These are phyloP conservation scores for Vinca minor DNA, from an alignment of 257 asterid species.

Conservation along the genomic window DNA sequence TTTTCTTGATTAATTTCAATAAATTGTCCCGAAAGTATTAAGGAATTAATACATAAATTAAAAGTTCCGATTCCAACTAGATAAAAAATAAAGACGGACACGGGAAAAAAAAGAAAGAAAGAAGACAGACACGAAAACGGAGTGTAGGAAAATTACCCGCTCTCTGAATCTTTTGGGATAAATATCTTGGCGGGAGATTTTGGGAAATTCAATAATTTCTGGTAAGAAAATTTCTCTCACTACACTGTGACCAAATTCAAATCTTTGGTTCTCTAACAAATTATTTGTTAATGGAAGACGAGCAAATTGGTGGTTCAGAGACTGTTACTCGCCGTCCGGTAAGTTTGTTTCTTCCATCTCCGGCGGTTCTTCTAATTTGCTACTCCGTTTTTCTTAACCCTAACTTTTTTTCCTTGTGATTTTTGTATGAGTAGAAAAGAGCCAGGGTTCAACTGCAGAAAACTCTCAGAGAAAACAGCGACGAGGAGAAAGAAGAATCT, in stretches of 20 bases:
- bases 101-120: too few relatives aligned
- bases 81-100: too few relatives aligned
- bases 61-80: too few relatives aligned
- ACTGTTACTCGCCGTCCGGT: conserved; percentile 89
- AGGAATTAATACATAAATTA: too few relatives aligned
- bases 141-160: not conserved
- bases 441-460: conserved; percentile 39
- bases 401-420: conserved; percentile 16
- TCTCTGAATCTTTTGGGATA: not conserved
- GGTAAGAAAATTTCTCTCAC: not conserved
- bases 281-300: conserved; percentile 49
- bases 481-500: conserved; percentile 50
- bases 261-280: not conserved
- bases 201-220: not conserved
- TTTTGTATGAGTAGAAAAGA: conserved; percentile 61
- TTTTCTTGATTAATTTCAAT: too few relatives aligned
- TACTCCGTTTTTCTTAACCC: conserved; percentile 12
- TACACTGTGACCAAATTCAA: not conserved
- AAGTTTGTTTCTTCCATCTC: not conserved
- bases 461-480: conserved; percentile 34
- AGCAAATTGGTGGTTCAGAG: conserved; percentile 42
- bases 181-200: conserved; percentile 25
- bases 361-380: too few relatives aligned
- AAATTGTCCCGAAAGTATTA: too few relatives aligned
- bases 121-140: too few relatives aligned